phyloP scores from a whole-genome alignment of 2,329 filamentous ascomycete species.

The Trichoderma atroviride region DNA sequence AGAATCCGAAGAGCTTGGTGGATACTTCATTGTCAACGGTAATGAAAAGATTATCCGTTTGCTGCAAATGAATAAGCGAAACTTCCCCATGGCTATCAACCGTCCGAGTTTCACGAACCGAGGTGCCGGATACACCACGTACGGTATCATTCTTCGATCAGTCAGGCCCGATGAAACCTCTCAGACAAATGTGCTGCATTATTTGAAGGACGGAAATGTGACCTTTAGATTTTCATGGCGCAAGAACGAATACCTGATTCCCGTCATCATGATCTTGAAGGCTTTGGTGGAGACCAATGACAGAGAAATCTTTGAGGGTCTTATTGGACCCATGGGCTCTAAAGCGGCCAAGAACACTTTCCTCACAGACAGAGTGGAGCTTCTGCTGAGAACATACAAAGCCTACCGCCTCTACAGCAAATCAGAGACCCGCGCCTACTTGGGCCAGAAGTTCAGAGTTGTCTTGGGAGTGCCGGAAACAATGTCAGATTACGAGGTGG shows the following conservation, averaged over 20 bases:
- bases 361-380: slow-evolving; percentile 89
- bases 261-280: slow-evolving; percentile 95
- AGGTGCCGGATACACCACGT: slow-evolving; percentile 84
- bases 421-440: slow-evolving; percentile 78
- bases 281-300: slow-evolving; percentile 95
- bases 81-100: slow-evolving; percentile 93
- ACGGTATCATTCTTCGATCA: slow-evolving; percentile 86
- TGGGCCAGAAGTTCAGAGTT: slow-evolving; percentile 88
- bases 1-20: slow-evolving; percentile 93
- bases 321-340: slow-evolving; percentile 77
- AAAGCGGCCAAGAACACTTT: slow-evolving; percentile 86
- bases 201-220: slow-evolving; percentile 91
- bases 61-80: slow-evolving; percentile 85
- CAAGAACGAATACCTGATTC: slow-evolving; percentile 95
- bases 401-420: slow-evolving; percentile 81
- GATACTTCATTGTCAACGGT: slow-evolving; percentile 97
- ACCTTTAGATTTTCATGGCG: slow-evolving; percentile 98
- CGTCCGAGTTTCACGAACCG: slow-evolving; percentile 87
- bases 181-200: slow-evolving; percentile 96
- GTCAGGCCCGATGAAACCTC: slow-evolving; percentile 97
- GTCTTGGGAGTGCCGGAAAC: slow-evolving; percentile 83
- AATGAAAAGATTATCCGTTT: slow-evolving; percentile 96
- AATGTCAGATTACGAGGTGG: slow-evolving; percentile 84
- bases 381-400: slow-evolving; percentile 92
- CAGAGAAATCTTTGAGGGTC: slow-evolving; percentile 90